Base-by-base conservation (phyloP, 1,139 yeast genomes). In the Scheffersomyces titani region DNA sequence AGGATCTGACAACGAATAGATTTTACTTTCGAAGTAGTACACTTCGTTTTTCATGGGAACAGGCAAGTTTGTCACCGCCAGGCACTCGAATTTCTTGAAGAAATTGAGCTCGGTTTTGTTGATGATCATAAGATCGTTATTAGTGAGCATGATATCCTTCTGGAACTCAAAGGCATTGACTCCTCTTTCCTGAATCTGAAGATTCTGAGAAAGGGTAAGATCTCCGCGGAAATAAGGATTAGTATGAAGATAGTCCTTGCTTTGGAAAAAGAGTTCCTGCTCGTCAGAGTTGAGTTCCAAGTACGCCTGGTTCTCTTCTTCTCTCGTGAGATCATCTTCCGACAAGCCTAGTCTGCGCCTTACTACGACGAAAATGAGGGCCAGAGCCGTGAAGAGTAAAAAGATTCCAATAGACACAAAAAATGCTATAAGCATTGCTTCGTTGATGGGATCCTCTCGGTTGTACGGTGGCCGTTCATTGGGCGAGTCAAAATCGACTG, bases 91-190 rank as follows among this genome's bases (percentile, higher is more conserved):
- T 55, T 85, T 83, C 65, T 81, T 84, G 66, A 84, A 81, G 66
- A 94, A 94, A 55, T 87, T 86, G 54, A 94, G 75, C 70, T 94
- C 98, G 2, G 89, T 85, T 64, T 89, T 87, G 66, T 88, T 87
- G 55, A 85, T 81, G 20, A 93, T 89, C 58, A 84, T 66, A 20
- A 89, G 72, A 64, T 83, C 89, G 71, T 82, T 87, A 66, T 78
- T 83, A 52, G 84, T 85, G 58, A 85, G 74, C 75, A 83, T 85
- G 18, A 77, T 68, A 67, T 92, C 93, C 50, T 91, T 91, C 58
- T 83, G 84, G 69, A 96, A 94, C 66, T 92, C 96, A 96, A 96
- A 94, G 0, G 99, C 99, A 36, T 84, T 77, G 0, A 96, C 88
- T 0, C 98, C 99, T 71, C 91, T 92, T 66, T 96, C 99, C 66